Evolutionary conservation across 1,139 yeast species (phyloP), one percentile per base, ranked within the genome.

Genomic region (Zhuliangozyma parablackwelliae): DNA sequence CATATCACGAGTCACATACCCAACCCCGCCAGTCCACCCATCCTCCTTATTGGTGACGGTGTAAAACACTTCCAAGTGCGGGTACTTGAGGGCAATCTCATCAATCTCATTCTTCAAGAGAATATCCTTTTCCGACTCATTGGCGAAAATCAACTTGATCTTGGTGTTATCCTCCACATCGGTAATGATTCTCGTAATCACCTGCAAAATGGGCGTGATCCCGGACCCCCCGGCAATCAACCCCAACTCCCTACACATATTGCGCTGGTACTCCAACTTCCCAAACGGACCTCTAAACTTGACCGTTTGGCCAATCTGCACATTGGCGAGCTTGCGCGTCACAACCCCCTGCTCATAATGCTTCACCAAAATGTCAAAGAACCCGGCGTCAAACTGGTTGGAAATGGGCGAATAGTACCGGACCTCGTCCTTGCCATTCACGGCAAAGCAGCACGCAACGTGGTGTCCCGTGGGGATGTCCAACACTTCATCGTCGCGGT

Each of bases 181-280:
- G 24, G 89, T 82, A 42, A 82, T 76, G 37, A 79, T 77, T 32
- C 75, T 65, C 29, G 81, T 76, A 38, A 78, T 63, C 10, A 84
- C 82, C 54, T 84, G 89, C 44, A 84, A 67, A 51, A 82, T 78
- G 21, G 94, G 92, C 10, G 94, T 83, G 42, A 84, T 81, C 38
- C 92, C 92, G 0, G 89, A 78, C 11, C 92, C 92, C 48, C 90
- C 92, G n/a, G 90, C 90, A 47, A 84, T 69, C 63, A 84, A 70
- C 10, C 80, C 81, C 44, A 84, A 69, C 41, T 78, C 75, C 42
- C 72, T 72, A 31, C 79, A 80, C 68, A 77, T 72, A 53, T 82
- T 82, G 21, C 79, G 57, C 27, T 58, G 55, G 56, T 84, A 83
- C 40, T 72, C 61, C 58, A 84, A 76, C 54, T 81, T 72, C 10